phyloP scores from a whole-genome alignment of 345 rosid species.

The Camelina sativa region DNA sequence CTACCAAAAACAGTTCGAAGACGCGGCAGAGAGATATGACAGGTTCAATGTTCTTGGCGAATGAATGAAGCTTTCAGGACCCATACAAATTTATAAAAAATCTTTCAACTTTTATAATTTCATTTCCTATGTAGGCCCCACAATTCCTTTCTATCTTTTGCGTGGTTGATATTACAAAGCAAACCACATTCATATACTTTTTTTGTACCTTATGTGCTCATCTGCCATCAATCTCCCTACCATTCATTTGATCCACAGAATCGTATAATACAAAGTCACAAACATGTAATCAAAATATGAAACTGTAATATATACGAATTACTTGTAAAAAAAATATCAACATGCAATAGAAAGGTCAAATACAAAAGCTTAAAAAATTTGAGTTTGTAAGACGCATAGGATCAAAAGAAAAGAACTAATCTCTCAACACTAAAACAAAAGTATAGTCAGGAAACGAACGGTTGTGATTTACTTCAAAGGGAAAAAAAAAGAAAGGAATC shows the following conservation, averaged over 20 bases:
- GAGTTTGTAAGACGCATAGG: constrained; percentile 23
- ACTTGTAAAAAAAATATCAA: neutral
- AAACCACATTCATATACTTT: constrained; percentile 18
- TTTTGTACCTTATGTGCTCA: neutral
- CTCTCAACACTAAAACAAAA: constrained; percentile 30
- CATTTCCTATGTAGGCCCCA: constrained; percentile 1
- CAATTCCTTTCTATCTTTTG: neutral
- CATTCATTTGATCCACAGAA: constrained; percentile 25
- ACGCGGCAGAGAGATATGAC: constrained; percentile 27
- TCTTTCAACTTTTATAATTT: neutral
- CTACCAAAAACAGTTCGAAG: constrained; percentile 19
- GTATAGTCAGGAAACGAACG: constrained; percentile 29
- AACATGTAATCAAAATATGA: neutral
- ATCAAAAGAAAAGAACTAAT: constrained; percentile 15
- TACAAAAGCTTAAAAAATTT: constrained; percentile 17
- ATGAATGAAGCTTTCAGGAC: constrained; percentile 30
- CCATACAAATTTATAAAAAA: constrained; percentile 20
- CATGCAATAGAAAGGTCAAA: constrained; percentile 2
- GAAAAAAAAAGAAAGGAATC: constrained; percentile 21
- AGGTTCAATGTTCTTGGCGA: constrained; percentile 42
- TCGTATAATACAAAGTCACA: neutral
- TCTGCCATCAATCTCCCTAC: constrained; percentile 18
- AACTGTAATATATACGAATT: neutral
- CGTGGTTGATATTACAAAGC: constrained; percentile 31
- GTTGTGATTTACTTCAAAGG: neutral